Evolutionary conservation across 2,329 filamentous ascomycete species (phyloP).

Genomic region (Metarhizium humberi): DNA sequence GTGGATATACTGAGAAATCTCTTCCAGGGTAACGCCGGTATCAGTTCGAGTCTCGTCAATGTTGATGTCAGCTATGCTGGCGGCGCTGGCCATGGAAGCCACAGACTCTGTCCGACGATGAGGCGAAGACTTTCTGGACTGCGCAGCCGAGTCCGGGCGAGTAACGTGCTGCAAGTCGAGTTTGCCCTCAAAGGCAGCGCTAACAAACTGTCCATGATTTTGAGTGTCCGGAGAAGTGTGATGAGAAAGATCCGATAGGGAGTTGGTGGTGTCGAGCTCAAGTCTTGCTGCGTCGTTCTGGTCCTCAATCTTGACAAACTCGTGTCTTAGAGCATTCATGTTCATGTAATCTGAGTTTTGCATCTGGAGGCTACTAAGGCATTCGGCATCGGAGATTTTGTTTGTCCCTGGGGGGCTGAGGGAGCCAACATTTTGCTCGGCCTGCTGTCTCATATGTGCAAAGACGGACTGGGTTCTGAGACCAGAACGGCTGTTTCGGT

Average conservation of each 20-base stretch:
- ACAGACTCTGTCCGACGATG: conserved; percentile 52
- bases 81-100: conserved; percentile 47
- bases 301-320: conserved; percentile 31
- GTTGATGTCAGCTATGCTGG: conserved; percentile 52
- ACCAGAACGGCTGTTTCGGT: conserved; percentile 31
- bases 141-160: conserved; percentile 8
- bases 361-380: conserved; percentile 42
- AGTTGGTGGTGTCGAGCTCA: conserved; percentile 19
- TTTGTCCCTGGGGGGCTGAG: conserved; percentile 48
- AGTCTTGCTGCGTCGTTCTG: conserved; percentile 23
- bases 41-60: conserved; percentile 59
- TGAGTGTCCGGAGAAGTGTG: conserved; percentile 37
- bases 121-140: conserved; percentile 15
- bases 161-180: conserved; percentile 26
- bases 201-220: conserved; percentile 24
- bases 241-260: conserved; percentile 41
- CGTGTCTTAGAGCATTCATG: conserved; percentile 36
- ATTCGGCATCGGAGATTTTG: conserved; percentile 34
- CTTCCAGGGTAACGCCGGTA: conserved; percentile 80
- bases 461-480: conserved; percentile 43
- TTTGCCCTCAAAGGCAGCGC: conserved; percentile 32
- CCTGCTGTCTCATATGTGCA: conserved; percentile 47
- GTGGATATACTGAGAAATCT: conserved; percentile 67
- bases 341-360: conserved; percentile 48
- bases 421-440: conserved; percentile 38